Base-by-base conservation (phyloP, 306 rosid species). In the Gleditsia sinensis region DNA sequence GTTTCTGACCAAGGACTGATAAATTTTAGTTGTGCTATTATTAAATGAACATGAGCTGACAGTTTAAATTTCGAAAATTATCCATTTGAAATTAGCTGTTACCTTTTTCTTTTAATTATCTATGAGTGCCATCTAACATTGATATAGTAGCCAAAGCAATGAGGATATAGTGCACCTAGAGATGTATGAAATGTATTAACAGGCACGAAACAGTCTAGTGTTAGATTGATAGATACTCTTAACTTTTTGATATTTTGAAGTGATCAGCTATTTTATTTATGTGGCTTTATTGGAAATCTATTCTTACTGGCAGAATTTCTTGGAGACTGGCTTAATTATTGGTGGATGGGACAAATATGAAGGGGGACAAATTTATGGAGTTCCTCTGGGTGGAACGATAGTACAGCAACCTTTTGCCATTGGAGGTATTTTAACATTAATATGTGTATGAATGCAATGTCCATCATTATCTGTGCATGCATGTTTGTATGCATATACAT, bases 301-400 rank as follows among this genome's bases (percentile, higher is more conserved):
- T 30, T 85, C 40, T 68, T 65, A 24, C 72, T 83, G 78, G 77
- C 94, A 94, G 98, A 83, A 92, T 80, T 80, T 81, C 83, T 64
- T 94, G 28, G 87, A 91, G 83, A 90, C 98, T 69, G 98, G 98
- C 23, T 71, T 94, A 72, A 91, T 94, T 50, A 89, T 94, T 74
- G 98, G 97, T 51, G 96, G 98, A 42, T 94, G 97, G 98, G 98
- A 94, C 86, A 94, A 90, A 81, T 86, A 94, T 16, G 92, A 94
- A 80, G 97, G 98, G 43, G 97, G 98, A 11, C 91, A 91, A 79
- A 92, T 95, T 66, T 95, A 59, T 77, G 97, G 93, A 64, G 75
- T 95, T 82, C 98, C 97, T 53, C 90, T 95, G 21, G 97, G 98
- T 76, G 99, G 98, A 79, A 95, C 98, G 17, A 74, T 92, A 33